Base-by-base conservation (phyloP, 192 early-diverging fungal genomes). In the Mortierella alpina region DNA sequence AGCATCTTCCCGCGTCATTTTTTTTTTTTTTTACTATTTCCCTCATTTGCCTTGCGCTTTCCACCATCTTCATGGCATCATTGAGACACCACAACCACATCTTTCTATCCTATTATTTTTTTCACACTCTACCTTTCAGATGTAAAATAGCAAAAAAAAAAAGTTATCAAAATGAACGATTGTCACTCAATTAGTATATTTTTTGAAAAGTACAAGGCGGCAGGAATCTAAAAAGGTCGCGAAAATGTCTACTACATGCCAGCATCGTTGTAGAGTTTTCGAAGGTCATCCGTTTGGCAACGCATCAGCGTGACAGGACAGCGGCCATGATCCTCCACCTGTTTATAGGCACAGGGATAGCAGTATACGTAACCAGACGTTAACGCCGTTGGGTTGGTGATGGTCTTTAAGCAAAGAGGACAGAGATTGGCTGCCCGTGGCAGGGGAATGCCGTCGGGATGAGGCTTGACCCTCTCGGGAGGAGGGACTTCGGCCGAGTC, bases 311-410 rank as follows among this genome's bases (percentile, higher is more conserved):
- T 94, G 6, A 98, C 89, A 10, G 97, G 97, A 59, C 97, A 98
- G 9, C 88, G 65, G 15, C 85, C 84, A 67, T 90, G 76, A 18
- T 92, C 91, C 18, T 91, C 89, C 9, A 97, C 88, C 63, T 92
- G 91, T 45, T 85, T 86, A 82, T 91, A 92, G 9, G 94, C 88
- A 84, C 96, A 98, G 8, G 93, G 91, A 80, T 98, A 98, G 82
- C 97, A 98, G 66, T 93, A 97, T 13, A 96, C 96, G 71, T 95
- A 97, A 14, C 97, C 97, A 9, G 96, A 91, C 14, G 93, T 86
- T 39, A 96, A 75, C 55, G 95, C 92, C 9, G 97, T 93, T 6
- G 96, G 93, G 79, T 98, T 98, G 40, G 91, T 93, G 63, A 95
- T 87, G 12, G 79, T 81, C 22, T 83, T 72, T 11, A 74, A 59